Evolutionary conservation across 257 asterid species (phyloP), one percentile per base, ranked within the genome.

Genomic region (Nyctanthes arbortristis): DNA sequence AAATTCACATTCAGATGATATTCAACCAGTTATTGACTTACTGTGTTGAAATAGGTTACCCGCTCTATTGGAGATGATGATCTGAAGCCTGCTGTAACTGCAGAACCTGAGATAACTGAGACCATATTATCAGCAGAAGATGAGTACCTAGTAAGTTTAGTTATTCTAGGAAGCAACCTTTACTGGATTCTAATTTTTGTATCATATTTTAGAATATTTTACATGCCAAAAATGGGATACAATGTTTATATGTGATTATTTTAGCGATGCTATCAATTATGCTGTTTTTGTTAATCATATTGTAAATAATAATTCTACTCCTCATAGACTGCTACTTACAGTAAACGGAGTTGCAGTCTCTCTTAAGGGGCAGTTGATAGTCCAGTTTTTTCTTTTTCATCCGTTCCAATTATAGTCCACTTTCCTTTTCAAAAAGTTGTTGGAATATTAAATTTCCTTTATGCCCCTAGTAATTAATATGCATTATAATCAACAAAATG

Each of bases 1-100:
- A 22, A 3, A 2, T 35, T 60, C 59, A 30, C 18, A 27, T 27
- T 49, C 18, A 13, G 32, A 31, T 60, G 8, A 1, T 61, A 16
- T 45, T 24, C 61, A 47, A 11, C n/a, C 18, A 54, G 14, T 40
- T 67, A 1, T 33, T 69, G 52, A 37, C 39, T 32, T 65, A 71
- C n/a, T n/a, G n/a, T n/a, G n/a, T n/a, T n/a, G n/a, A 57, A 68
- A 65, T 74, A 93, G 99, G 97, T 94, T 66, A 91, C 99, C 12
- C 82, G 99, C 66, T 91, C 99, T 43, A 94, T 91, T 36, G 99
- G 99, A 3, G 99, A 94, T 75, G 97, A 86, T 77, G 99, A 94
- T 84, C 85, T 94, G 36, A 94, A 94, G 89, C 97, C 99, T 67
- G 87, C 78, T 80, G 97, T 94, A 76, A 91, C 93, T 68, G 97